Evolutionary conservation across 2,329 filamentous ascomycete species (phyloP), one percentile per base, ranked within the genome.

Genomic region (Colletotrichum neosansevieriae): DNA sequence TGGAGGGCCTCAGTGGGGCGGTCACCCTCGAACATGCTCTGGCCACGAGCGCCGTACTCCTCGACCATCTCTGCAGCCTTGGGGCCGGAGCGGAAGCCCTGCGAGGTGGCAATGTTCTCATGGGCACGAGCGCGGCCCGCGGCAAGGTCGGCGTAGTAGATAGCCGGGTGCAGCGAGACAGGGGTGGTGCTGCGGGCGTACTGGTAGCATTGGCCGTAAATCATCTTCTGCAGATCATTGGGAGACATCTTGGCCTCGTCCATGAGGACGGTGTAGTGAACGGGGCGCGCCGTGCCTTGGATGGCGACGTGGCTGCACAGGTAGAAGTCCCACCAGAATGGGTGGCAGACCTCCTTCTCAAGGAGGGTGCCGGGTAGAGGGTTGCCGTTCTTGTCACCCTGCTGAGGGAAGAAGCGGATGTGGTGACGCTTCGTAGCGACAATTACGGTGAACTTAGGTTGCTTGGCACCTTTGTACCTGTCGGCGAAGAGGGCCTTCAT

Each of bases 61-160:
- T 76, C 73, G 5, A 75, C 73, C 71, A 81, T 73, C 67, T 82
- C 80, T 17, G 80, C 79, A 1, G 80, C 82, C 73, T 85, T 84
- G 49, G 81, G 78, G 11, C 82, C 81, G 58, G 78, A 72, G 58
- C 78, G 72, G 77, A 82, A 76, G 74, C 86, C 80, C 13, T 82
- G 80, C 15, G 82, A 85, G 0, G 82, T 76, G 0, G 81, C 75
- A 3, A 81, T 72, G 66, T 84, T 78, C 74, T 95, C 90, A 72
- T 99, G 96, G 3, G 89, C 84, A 61, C 90, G 89, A 19, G 93
- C 94, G 57, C 96, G 92, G 66, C 89, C 89, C 9, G 94, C 91
- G 38, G 94, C 94, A 71, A 99, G 81, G 79, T 99, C 96, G 0
- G 97, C 94, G 73, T 99, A 99, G 85, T 99, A 99, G 0, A 98